phyloP scores from a whole-genome alignment of 1,284 basidiomycete genomes.

The Puccinia coronata region DNA sequence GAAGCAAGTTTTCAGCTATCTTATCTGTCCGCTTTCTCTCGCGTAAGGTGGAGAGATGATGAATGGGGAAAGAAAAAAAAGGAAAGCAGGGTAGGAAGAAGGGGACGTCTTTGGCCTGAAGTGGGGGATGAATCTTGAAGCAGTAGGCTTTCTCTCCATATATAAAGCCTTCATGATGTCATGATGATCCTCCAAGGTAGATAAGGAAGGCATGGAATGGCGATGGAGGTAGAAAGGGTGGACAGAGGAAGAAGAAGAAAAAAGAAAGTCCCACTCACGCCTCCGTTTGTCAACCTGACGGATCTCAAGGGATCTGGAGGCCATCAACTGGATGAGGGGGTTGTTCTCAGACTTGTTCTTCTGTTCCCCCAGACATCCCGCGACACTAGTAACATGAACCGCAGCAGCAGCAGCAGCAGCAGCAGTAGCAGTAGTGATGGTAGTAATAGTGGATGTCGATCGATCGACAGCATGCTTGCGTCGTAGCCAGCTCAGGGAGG shows the following conservation, averaged over 20 bases:
- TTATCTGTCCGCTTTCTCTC: too few relatives aligned
- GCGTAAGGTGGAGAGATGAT: too few relatives aligned
- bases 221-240: not conserved
- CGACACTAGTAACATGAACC: too few relatives aligned
- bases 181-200: too few relatives aligned
- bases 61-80: too few relatives aligned
- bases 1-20: not conserved
- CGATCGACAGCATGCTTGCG: not conserved
- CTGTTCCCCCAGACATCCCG: not conserved
- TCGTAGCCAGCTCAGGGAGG: not conserved
- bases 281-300: slow-evolving; percentile 1
- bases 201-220: too few relatives aligned
- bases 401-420: too few relatives aligned
- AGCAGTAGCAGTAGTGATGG: not conserved
- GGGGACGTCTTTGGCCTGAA: too few relatives aligned
- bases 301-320: not conserved
- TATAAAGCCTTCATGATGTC: too few relatives aligned
- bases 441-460: not conserved
- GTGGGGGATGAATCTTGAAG: too few relatives aligned
- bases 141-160: too few relatives aligned
- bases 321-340: not conserved
- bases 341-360: not conserved
- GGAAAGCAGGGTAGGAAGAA: too few relatives aligned
- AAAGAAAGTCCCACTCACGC: not conserved
- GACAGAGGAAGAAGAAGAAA: not conserved